Conservation (phyloP, 495 filamentous ascomycete genomes). For the Hypoxylon fragiforme region DNA sequence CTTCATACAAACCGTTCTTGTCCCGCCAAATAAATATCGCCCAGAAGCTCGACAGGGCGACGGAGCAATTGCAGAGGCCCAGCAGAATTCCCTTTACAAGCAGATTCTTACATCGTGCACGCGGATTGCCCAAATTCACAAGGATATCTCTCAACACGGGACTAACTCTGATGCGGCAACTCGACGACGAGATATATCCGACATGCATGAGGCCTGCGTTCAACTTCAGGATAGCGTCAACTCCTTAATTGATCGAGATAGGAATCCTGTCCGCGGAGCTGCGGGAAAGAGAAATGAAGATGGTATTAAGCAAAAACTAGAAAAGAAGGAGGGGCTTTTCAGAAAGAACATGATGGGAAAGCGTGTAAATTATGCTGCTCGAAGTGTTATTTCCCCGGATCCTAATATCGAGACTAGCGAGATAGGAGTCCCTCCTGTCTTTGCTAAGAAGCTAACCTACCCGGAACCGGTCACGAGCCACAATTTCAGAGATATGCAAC, state of each 20-base stretch:
- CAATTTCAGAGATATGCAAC: conserved; percentile 92
- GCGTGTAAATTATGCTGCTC: conserved; percentile 96
- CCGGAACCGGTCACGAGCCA: conserved; percentile 96
- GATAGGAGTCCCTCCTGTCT: conserved; percentile 96
- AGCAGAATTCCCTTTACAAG: conserved; percentile 84
- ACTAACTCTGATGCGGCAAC: conserved; percentile 11
- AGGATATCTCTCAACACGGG: conserved; percentile 58
- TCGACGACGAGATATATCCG: conserved; percentile 44
- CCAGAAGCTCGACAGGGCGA: conserved; percentile 81
- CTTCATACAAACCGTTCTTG: conserved; percentile 80
- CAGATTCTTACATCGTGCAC: conserved; percentile 72
- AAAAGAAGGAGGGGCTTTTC: conserved; percentile 99
- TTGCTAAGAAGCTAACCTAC: conserved; percentile 94
- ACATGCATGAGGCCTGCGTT: conserved; percentile 64
- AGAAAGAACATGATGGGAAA: conserved; percentile 99
- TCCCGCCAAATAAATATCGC: conserved; percentile 92
- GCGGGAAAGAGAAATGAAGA: conserved; percentile 71
- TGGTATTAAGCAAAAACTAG: conserved; percentile 95
- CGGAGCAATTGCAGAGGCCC: conserved; percentile 76
- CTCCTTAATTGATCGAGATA: conserved; percentile 81
- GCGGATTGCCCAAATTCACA: conserved; percentile 71
- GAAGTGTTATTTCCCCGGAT: conserved; percentile 97
- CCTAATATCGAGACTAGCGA: conserved; percentile 99
- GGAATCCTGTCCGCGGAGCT: conserved; percentile 74
- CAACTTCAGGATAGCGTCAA: conserved; percentile 89